Conservation (phyloP, 2,329 filamentous ascomycete species). For the Chaetothyriales sp. region DNA sequence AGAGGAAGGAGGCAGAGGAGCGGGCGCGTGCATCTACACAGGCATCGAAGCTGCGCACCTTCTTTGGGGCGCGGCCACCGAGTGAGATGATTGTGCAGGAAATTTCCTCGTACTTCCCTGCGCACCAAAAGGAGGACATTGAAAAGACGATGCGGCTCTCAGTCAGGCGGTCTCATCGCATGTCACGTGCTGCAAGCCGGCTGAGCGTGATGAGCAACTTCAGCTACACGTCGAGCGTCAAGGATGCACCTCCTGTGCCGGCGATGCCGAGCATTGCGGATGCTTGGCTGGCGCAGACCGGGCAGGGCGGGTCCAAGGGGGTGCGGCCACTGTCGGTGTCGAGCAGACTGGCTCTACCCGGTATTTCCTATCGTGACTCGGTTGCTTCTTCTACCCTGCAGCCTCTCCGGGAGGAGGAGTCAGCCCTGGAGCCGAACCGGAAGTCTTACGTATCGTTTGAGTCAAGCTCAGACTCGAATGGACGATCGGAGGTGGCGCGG, state of each 20-base stretch:
- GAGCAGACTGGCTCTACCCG: constrained; percentile 41
- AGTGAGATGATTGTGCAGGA: constrained; percentile 97
- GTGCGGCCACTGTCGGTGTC: constrained; percentile 40
- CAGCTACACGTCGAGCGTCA: constrained; percentile 81
- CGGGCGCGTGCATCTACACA: constrained; percentile 15
- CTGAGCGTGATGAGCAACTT: constrained; percentile 87
- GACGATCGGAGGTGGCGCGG: constrained; percentile 56
- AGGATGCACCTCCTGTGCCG: constrained; percentile 85
- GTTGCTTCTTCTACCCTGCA: constrained; percentile 78
- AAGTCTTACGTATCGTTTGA: constrained; percentile 81
- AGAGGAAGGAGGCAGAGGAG: constrained; percentile 23
- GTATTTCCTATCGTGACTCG: constrained; percentile 64
- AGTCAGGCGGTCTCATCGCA: constrained; percentile 71
- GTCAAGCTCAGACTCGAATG: constrained; percentile 45
- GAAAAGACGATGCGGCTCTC: constrained; percentile 90
- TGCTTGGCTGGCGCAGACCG: constrained; percentile 60
- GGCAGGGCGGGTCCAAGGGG: constrained; percentile 31
- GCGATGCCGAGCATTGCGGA: constrained; percentile 52
- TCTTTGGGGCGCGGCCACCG: constrained; percentile 81
- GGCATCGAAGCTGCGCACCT: constrained; percentile 37
- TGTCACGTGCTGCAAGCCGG: constrained; percentile 84
- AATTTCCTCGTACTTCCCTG: constrained; percentile 90
- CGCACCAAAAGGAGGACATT: constrained; percentile 85
- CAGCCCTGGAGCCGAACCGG: constrained; percentile 67
- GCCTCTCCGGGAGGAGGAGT: constrained; percentile 71